phyloP scores from a whole-genome alignment of 352 stramenopile species.

The Blastocystis sp. region DNA sequence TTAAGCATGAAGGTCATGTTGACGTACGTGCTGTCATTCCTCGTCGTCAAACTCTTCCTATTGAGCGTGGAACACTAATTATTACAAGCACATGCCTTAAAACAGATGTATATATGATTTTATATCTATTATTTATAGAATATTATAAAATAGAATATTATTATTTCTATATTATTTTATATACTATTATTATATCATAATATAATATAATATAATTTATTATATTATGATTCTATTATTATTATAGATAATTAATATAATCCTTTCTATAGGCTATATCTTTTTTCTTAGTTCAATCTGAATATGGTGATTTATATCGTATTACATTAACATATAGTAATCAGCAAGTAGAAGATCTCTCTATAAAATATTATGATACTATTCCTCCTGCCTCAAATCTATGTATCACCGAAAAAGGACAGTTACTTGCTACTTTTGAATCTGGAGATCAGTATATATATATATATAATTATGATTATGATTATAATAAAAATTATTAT shows the following conservation, averaged over 20 bases:
- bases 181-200: too few species aligned
- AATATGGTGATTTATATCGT: slow-evolving; percentile 95
- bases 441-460: slow-evolving; percentile 88
- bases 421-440: slow-evolving; percentile 83
- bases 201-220: too few species aligned
- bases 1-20: slow-evolving; percentile 75
- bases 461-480: too few species aligned
- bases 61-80: slow-evolving; percentile 64
- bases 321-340: slow-evolving; percentile 68
- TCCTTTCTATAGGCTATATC: slow-evolving; percentile 60
- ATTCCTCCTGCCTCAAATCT: slow-evolving; percentile 63
- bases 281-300: slow-evolving; percentile 87
- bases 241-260: too few species aligned
- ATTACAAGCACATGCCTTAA: slow-evolving; percentile 46
- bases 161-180: too few species aligned
- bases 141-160: too few species aligned
- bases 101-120: too few species aligned
- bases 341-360: slow-evolving; percentile 45
- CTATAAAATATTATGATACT: slow-evolving; percentile 74
- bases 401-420: slow-evolving; percentile 85
- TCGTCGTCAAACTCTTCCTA: slow-evolving; percentile 52
- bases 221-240: too few species aligned
- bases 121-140: too few species aligned
- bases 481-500: too few species aligned
- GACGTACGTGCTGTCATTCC: slow-evolving; percentile 50